Evolutionary conservation across 345 rosid species (phyloP), one percentile per base, ranked within the genome.

Genomic region (Rhodamnia rubescens): DNA sequence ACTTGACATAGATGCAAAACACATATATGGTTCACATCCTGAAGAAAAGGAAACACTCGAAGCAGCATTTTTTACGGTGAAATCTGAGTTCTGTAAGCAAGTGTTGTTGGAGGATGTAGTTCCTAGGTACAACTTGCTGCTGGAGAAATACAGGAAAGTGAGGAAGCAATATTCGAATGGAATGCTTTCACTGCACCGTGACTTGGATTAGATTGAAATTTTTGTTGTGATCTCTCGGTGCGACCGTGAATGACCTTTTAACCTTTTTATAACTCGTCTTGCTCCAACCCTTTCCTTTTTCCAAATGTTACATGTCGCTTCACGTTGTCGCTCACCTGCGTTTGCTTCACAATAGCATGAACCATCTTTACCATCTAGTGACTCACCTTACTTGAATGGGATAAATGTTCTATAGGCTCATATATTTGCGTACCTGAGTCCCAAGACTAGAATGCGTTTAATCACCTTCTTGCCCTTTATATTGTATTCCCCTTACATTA

Each of bases 101-200:
- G 91, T 89, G 13, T 80, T 57, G 61, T 88, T 88, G 81, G 92
- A 89, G 59, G 88, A 89, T 88, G 91, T 88, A 61, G 69, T 83
- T 69, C 85, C 83, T 36, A 83, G 58, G 61, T 91, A 92, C 85
- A 87, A 58, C 69, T 61, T 81, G 85, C 83, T 92, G 78, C 89
- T 90, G 81, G 91, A 86, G 74, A 90, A 87, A 89, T 92, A 90
- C 74, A 91, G 87, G 90, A 90, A 84, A 82, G 88, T 86, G 42
- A 91, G 93, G 86, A 91, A 87, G 85, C 93, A 91, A 86, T 93
- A 93, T 83, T 85, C 80, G 82, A 91, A 91, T 56, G 93, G 96
- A 85, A 91, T 93, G 94, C 89, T 91, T 22, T 88, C 94, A 0
- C 90, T 92, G 56, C 96, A 91, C 82, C 53, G 54, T 80, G 82